Base-by-base conservation (phyloP, 768 basidiomycete genomes). In the Amanita polypyramis region DNA sequence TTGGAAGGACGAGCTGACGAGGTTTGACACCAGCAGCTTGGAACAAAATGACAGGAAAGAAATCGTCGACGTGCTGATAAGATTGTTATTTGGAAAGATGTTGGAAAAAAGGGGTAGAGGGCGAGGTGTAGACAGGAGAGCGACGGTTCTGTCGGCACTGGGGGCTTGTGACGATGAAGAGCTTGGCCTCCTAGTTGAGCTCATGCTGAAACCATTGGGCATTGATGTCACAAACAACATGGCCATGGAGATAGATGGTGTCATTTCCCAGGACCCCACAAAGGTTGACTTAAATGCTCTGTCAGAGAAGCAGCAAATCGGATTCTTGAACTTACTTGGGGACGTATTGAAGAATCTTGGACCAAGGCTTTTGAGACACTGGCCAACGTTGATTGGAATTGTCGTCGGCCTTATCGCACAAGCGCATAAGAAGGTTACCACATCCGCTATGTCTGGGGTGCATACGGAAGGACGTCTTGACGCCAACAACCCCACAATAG, bases 1-100 rank as follows among this genome's bases (percentile, higher is more conserved):
- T 40, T 96, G 93, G 80, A 70, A 93, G n/a, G 95, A 98, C 58
- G 81, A 86, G 54, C 74, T 98, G 4, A 74, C 80, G 2, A 71
- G 77, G 11, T 73, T 98, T 36, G 73, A 85, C 49, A 66, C 94
- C 9, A 67, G 67, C n/a, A 59, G 62, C 8, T 70, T 77, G 17
- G 74, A 76, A 5, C 67, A 67, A 0, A 63, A 68, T 0, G 79
- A 83, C 54, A 74, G 95, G 27, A 55, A 58, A 2, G 82, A 82
- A 52, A 67, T 90, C 11, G 72, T 96, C 6, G 78, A 82, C 25
- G 70, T 84, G 12, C 59, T 85, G 49, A 76, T 88, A 27, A 75
- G 93, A 20, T 59, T 98, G 1, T 69, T 95, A 2, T 99, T 85
- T 64, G 96, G 95, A 1, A 60, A 88, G 52, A 87, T 97, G 82